phyloP scores from a whole-genome alignment of 1,284 basidiomycete genomes.

The Marasmius fiardii region DNA sequence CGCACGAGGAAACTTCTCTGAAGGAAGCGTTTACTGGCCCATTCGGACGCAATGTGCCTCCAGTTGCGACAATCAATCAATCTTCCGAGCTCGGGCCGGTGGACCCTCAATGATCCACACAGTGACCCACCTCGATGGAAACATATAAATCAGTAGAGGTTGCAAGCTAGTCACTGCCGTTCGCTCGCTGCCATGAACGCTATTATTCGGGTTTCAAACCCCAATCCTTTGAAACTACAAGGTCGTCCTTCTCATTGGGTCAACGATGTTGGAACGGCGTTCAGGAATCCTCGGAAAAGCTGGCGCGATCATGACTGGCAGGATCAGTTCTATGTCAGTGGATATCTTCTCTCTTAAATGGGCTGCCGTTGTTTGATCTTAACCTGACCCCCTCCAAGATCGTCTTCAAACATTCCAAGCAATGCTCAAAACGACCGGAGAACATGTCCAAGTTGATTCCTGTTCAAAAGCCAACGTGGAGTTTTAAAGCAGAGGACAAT shows the following conservation, averaged over 20 bases:
- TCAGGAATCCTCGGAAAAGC: constrained; percentile 26
- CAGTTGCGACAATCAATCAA: no score
- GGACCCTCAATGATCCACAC: no score
- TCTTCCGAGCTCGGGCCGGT: no score
- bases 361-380: background rate
- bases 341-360: background rate
- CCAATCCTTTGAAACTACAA: background rate
- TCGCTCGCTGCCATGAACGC: no score
- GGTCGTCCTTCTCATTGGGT: constrained; percentile 9
- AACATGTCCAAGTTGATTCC: background rate
- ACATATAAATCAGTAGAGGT: no score
- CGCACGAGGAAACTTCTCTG: no score
- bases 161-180: no score
- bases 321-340: constrained; percentile 9
- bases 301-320: constrained; percentile 17
- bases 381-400: constrained; percentile 3
- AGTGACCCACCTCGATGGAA: no score
- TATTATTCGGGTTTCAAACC: background rate
- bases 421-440: background rate
- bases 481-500: background rate
- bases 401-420: background rate
- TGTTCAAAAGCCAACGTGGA: constrained; percentile 5
- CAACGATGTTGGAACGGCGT: constrained; percentile 17
- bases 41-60: no score
- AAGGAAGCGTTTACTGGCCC: no score